These are phyloP conservation scores for Globisporangium irregulare DNA, from an alignment of 352 stramenopile genomes.

Conservation along the genomic window DNA sequence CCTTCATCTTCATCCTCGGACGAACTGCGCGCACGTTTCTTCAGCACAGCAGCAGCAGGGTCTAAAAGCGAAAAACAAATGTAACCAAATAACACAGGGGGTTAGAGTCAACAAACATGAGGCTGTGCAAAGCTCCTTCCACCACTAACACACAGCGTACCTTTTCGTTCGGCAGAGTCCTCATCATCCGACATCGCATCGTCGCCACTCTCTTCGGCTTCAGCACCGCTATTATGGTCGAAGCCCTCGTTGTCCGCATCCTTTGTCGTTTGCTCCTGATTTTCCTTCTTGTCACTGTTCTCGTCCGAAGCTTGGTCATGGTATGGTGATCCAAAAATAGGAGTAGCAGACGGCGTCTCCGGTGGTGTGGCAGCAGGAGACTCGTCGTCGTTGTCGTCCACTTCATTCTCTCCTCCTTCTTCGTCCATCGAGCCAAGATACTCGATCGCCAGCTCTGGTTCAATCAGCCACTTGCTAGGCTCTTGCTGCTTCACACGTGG, in stretches of 20 bases:
- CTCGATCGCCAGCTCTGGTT: conserved; percentile 71
- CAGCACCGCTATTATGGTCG: conserved; percentile 16
- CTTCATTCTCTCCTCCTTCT: conserved; percentile 45
- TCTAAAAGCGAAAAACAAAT: background rate
- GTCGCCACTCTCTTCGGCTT: conserved; percentile 32
- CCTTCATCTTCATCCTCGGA: conserved; percentile 29
- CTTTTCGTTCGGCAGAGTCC: conserved; percentile 38
- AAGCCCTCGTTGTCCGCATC: conserved; percentile 23
- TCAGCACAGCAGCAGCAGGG: conserved; percentile 35
- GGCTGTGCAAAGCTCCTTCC: background rate
- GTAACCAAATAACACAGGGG: background rate
- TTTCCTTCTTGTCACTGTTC: conserved; percentile 40
- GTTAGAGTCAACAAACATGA: background rate
- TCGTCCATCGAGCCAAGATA: conserved; percentile 84
- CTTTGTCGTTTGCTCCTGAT: conserved; percentile 16
- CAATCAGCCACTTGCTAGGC: conserved; percentile 79
- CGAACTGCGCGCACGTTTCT: conserved; percentile 40
- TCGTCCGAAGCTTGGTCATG: conserved; percentile 38
- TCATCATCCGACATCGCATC: conserved; percentile 38
- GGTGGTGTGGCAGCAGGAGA: conserved; percentile 58
- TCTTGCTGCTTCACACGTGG: conserved; percentile 68
- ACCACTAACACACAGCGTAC: background rate
- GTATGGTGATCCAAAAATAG: conserved; percentile 63
- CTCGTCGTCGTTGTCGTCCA: conserved; percentile 67
- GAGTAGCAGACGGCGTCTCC: conserved; percentile 68